Base-by-base conservation (phyloP, 2,329 filamentous ascomycete genomes). In the Orbilia quercus region DNA sequence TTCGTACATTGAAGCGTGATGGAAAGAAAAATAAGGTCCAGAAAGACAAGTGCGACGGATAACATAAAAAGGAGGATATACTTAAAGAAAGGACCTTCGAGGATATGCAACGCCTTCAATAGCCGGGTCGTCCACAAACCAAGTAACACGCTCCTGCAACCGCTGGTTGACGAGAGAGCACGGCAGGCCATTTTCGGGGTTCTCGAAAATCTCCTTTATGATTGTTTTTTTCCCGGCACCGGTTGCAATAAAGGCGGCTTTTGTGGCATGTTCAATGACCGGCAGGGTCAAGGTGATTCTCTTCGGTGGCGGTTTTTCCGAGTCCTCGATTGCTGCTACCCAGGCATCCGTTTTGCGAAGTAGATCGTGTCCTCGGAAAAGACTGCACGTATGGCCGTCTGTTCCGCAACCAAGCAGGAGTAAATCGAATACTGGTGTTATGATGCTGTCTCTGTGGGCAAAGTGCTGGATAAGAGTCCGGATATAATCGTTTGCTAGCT, bases 331-430 rank as follows among this genome's bases (percentile, higher is more conserved):
- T 48, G 92, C 87, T 12, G 93, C 90, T 45, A 98, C 92, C 95
- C 95, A 99, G 60, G 94, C 92, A 78, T 89, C 89, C 36, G 87
- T 87, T 83, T 98, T 94, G 76, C 92, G 88, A 76, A 98, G 86
- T 60, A 98, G 86, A 69, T 89, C 87, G 80, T 97, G 94, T 63
- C 90, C 90, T 3, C 95, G 95, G 84, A 99, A 99, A 58, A 99
- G 84, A 78, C 90, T 95, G 88, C 95, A 98, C 34, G 95, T 98
- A 83, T 99, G 95, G 58, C 95, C 95, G 81, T 98, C 95, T 12
- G 95, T 94, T 0, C 95, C 95, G 80, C 91, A 96, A 78, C 95
- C 95, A 44, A 99, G 88, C 44, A 99, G 87, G 63, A 99, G 85
- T 59, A 99, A 87, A 81, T 99, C 95, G 81, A 98, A 99, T 79